Evolutionary conservation across 2,329 filamentous ascomycete species (phyloP).

Genomic region (Cladosporium austrohemisphaericum): DNA sequence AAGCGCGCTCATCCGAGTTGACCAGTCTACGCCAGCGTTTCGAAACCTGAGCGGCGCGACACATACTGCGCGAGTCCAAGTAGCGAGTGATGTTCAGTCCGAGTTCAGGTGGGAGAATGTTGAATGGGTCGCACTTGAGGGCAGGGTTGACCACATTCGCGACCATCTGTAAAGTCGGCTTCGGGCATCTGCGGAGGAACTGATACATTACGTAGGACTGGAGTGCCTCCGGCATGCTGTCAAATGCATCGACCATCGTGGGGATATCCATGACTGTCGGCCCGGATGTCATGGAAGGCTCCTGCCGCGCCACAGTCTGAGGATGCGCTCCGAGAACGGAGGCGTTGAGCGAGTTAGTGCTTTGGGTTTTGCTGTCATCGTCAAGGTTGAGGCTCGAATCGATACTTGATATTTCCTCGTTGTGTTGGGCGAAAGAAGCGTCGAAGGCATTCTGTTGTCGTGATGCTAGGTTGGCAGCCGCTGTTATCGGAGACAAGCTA

Average conservation of each 20-base stretch:
- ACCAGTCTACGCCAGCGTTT: constrained; percentile 89
- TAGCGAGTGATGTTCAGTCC: constrained; percentile 84
- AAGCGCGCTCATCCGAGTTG: constrained; percentile 89
- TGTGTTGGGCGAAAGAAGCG: constrained; percentile 30
- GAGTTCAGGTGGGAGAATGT: constrained; percentile 77
- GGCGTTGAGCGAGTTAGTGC: constrained; percentile 17
- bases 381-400: constrained; percentile 34
- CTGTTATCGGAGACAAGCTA: constrained; percentile 82
- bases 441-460: constrained; percentile 31
- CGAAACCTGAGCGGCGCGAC: constrained; percentile 85
- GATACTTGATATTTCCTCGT: constrained; percentile 32
- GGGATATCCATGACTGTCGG: constrained; percentile 69
- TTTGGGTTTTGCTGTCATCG: constrained; percentile 26
- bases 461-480: constrained; percentile 61
- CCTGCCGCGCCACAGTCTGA: constrained; percentile 9
- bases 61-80: constrained; percentile 80
- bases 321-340: not conserved
- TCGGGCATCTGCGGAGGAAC: constrained; percentile 79
- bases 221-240: constrained; percentile 84
- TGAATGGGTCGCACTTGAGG: constrained; percentile 88
- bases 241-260: constrained; percentile 81
- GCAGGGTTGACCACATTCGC: constrained; percentile 90
- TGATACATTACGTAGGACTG: constrained; percentile 98
- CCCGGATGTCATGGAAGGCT: constrained; percentile 12
- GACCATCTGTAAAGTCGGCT: constrained; percentile 83